Evolutionary conservation across 345 rosid species (phyloP), one percentile per base, ranked within the genome.

Genomic region (Gossypium mustelinum): DNA sequence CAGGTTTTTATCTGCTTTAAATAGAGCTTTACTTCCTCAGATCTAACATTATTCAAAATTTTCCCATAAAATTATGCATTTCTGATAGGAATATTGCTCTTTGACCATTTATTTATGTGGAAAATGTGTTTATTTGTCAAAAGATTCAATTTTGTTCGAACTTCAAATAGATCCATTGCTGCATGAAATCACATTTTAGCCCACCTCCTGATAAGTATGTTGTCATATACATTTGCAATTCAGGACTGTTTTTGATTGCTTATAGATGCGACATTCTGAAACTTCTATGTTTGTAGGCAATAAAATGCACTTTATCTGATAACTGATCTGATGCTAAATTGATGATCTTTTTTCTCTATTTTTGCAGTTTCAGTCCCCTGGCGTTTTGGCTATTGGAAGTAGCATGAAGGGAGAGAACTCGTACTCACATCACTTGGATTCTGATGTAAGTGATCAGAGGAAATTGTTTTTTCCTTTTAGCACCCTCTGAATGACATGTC

Each of bases 321-420:
- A 24, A 50, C 52, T 61, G 29, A 71, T 76, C 44, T 45, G 69
- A 63, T 45, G 68, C 75, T 67, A 51, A 76, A 62, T 63, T 22
- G 70, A 45, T 61, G 25, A 39, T 41, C 45, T 7, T 62, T 41
- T 11, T 17, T 62, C 70, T 69, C 44, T 34, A 12, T 65, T 73
- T 80, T 66, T 14, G 65, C 87, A 93, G 98, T 94, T 95, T 77
- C 97, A 87, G 57, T 95, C 99, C 20, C 97, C 97, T 71, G 98
- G 94, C 79, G 97, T 87, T 82, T 86, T 95, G 91, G 91, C 98
- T 20, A 91, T 95, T 79, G 98, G 98, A 78, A 93, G 99, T 79
- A 95, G 99, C 86, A 84, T 79, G 86, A 95, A 93, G 86, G 99
- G 97, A 80, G 99, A 95, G 81, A 95, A 89, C 84, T 95, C 99